Percentiles rank a stretch among this genome's conserved stretches.
These are phyloP conservation scores for Cryptosporidium xiaoi DNA, from an alignment of 169 alveolate species.

Conservation along the genomic window DNA sequence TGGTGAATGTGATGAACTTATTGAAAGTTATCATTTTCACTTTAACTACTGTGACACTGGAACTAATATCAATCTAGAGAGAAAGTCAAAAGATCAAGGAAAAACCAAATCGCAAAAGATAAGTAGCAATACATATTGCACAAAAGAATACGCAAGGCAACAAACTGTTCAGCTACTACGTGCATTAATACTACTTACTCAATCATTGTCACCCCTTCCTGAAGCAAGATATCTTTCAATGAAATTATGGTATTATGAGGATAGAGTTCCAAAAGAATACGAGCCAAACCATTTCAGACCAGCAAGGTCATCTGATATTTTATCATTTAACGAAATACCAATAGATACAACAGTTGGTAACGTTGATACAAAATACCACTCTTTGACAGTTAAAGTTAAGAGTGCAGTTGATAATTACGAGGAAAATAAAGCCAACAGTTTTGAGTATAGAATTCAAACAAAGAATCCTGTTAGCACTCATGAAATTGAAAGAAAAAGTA, in stretches of 20 bases:
- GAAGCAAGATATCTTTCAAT: constrained; percentile 84
- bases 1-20: constrained; percentile 82
- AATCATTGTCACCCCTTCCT: constrained; percentile 85
- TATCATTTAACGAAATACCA: constrained; percentile 75
- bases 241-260: constrained; percentile 84
- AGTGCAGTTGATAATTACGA: constrained; percentile 74
- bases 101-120: constrained; percentile 51
- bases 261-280: constrained; percentile 83
- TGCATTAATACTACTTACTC: constrained; percentile 83
- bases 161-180: constrained; percentile 80
- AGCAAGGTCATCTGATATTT: constrained; percentile 78
- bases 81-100: constrained; percentile 58
- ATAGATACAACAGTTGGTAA: constrained; percentile 81
- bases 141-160: constrained; percentile 77
- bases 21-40: constrained; percentile 80
- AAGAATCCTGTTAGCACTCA: neutral
- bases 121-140: constrained; percentile 77
- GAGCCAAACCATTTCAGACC: constrained; percentile 86
- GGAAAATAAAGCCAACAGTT: neutral
- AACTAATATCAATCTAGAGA: constrained; percentile 70
- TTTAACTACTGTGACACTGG: constrained; percentile 74
- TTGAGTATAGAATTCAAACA: neutral
- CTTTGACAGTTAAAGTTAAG: constrained; percentile 77
- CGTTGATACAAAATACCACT: constrained; percentile 79
- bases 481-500: constrained; percentile 6